Conservation (phyloP, 345 rosid genomes). For the Eucalyptus sp. region DNA sequence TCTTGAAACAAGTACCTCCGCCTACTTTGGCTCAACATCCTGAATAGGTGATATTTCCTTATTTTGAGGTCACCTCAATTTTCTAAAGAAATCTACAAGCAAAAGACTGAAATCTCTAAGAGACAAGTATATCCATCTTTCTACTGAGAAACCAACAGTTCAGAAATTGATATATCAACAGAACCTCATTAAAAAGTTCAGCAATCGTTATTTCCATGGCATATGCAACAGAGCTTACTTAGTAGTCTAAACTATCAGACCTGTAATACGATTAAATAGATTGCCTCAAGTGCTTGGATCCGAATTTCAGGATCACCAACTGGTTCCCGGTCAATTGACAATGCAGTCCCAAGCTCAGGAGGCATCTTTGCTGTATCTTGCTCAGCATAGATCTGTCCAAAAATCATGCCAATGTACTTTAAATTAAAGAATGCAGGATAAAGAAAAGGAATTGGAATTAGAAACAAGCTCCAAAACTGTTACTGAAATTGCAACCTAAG, state of each 20-base stretch:
- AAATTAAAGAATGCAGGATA: background rate
- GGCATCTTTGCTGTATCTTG: conserved; percentile 74
- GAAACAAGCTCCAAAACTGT: background rate
- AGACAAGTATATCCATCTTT: background rate
- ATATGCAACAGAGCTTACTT: background rate
- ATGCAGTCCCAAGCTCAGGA: conserved; percentile 78
- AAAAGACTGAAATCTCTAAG: background rate
- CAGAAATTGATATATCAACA: background rate
- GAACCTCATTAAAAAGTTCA: background rate
- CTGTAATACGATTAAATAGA: conserved; percentile 75
- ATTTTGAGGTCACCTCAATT: background rate
- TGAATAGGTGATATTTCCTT: background rate
- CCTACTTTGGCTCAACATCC: background rate
- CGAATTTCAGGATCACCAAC: conserved; percentile 75
- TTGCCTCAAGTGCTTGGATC: conserved; percentile 70
- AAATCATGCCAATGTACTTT: background rate
- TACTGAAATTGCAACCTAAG: background rate
- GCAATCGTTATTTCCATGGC: background rate
- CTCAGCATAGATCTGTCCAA: conserved; percentile 41
- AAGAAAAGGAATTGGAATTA: background rate
- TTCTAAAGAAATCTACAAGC: background rate
- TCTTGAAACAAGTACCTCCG: background rate
- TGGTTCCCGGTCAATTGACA: conserved; percentile 79
- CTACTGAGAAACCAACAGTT: background rate
- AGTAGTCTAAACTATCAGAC: conserved; percentile 6